phyloP scores from a whole-genome alignment of 768 basidiomycete species.

The Lactarius sanguifluus region DNA sequence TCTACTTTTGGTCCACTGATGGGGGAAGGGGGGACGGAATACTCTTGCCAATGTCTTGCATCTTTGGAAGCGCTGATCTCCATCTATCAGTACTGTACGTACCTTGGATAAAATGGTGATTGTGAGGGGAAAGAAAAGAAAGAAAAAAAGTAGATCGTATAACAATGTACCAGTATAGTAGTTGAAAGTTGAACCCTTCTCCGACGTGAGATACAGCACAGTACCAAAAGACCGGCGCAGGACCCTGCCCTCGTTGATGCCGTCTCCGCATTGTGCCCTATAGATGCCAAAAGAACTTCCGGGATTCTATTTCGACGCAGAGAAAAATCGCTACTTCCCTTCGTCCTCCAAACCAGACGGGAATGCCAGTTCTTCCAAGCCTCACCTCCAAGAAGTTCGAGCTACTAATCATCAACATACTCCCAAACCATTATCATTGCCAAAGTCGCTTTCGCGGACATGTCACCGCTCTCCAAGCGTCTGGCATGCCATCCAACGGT shows the following conservation, averaged over 20 bases:
- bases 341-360: conserved; percentile 25
- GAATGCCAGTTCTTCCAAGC: not conserved
- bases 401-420: not conserved
- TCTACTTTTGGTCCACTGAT: conserved; percentile 1
- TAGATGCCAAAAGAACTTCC: conserved; percentile 32
- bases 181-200: not conserved
- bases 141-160: not conserved
- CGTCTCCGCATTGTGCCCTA: conserved; percentile 11
- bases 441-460: conserved; percentile 4
- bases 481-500: conserved; percentile 19
- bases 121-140: not conserved
- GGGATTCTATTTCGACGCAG: conserved; percentile 34
- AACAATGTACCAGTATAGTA: not conserved
- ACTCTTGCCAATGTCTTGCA: not conserved
- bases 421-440: not conserved
- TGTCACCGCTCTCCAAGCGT: not conserved
- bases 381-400: too few relatives aligned
- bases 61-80: conserved; percentile 3
- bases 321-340: conserved; percentile 33
- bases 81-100: conserved; percentile 4
- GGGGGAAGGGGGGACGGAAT: not conserved
- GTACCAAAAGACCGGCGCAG: not conserved
- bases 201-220: not conserved
- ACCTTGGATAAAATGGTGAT: not conserved
- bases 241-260: not conserved